Conservation (phyloP, 306 rosid species). For the Morella rubra region DNA sequence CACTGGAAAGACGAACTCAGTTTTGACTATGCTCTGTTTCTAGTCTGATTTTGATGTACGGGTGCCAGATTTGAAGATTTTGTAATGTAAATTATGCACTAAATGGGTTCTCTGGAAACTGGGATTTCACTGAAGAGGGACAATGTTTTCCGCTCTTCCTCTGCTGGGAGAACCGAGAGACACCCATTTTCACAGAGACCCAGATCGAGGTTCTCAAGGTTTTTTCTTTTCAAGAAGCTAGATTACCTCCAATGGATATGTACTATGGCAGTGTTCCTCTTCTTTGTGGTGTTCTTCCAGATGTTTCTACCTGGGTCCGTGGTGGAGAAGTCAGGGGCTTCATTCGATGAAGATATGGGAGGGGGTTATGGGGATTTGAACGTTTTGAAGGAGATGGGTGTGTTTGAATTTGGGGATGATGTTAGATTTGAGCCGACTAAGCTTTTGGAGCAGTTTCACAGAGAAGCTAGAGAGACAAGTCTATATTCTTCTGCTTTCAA, state of each 20-base stretch:
- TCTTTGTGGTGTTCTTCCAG: constrained; percentile 77
- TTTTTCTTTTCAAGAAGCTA: constrained; percentile 65
- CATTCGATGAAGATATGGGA: constrained; percentile 40
- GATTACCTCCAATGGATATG: constrained; percentile 96
- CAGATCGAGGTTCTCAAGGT: constrained; percentile 90
- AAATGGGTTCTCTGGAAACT: constrained; percentile 89
- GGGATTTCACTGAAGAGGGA: constrained; percentile 67
- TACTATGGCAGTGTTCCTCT: constrained; percentile 71
- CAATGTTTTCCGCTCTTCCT: constrained; percentile 53
- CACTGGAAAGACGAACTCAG: constrained; percentile 16
- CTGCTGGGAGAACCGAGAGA: constrained; percentile 49
- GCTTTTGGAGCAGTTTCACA: constrained; percentile 66
- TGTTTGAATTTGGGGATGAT: constrained; percentile 71
- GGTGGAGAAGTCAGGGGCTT: constrained; percentile 48
- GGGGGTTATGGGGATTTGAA: constrained; percentile 42
- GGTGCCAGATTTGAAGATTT: constrained; percentile 31
- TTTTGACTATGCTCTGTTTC: constrained; percentile 13
- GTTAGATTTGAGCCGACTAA: constrained; percentile 57
- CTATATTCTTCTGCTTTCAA: constrained; percentile 39
- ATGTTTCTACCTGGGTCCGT: constrained; percentile 84
- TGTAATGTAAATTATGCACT: constrained; percentile 38
- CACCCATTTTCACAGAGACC: constrained; percentile 66
- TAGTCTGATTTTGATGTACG: constrained; percentile 21
- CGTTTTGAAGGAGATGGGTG: constrained; percentile 45
- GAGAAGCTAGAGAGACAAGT: constrained; percentile 39